Evolutionary conservation across 495 filamentous ascomycete species (phyloP), one percentile per base, ranked within the genome.

Genomic region (Aspergillus diversus): DNA sequence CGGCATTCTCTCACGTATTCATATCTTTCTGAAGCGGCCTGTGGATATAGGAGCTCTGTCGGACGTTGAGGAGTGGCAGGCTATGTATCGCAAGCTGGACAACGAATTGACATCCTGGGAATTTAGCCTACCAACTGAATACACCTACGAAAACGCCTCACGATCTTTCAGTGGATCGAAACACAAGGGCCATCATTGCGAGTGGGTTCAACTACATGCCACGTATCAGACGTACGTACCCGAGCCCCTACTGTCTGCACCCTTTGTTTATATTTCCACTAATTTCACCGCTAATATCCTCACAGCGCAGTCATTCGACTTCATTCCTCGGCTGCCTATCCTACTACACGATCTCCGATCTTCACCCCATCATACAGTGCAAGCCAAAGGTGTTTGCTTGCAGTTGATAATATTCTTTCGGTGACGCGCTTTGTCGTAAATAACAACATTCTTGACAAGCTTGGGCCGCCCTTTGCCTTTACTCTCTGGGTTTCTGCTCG

Each of bases 261-360:
- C 12, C 5, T n/a, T 55, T 9, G 31, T 13, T 13, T 33, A 42
- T 32, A 13, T 43, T 6, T 13, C 31, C 33, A 42, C 13, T 64
- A 33, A 62, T n/a, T 7, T 50, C 46, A n/a, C 31, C 43, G 5
- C 78, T 55, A 60, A 66, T 63, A 32, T 11, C 9, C 0, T 74
- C 63, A 74, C 70, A 94, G 90, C 5, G 88, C 92, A 61, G 86
- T 96, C 8, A 96, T 97, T 65, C 87, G 92, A 16, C 83, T 97
- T 12, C 92, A 96, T 77, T 95, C 92, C n/a, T 94, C 90, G 5
- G 92, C 92, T 4, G 92, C 92, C 5, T 97, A 97, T 71, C 92
- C 92, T 27, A 94, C 92, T 16, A 92, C 89, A 13, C 81, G 90
- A 27, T 93, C 90, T 8, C 88, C 88, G 39, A 92, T 95, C 56